These are phyloP conservation scores for Castanea sativa DNA, from an alignment of 306 rosid species.

Conservation along the genomic window DNA sequence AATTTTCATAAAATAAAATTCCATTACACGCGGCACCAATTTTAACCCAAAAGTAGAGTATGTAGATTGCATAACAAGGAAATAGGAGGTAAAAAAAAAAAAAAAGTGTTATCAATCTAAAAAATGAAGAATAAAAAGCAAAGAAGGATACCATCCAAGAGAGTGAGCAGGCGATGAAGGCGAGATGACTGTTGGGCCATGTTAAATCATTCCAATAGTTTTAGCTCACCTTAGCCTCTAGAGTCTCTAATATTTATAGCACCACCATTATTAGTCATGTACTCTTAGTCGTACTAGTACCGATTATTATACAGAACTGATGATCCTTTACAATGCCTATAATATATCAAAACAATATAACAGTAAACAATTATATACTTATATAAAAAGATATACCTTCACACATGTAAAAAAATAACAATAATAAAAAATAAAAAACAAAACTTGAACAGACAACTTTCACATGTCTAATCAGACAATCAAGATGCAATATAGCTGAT, in stretches of 20 bases:
- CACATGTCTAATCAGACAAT: no score
- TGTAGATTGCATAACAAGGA: neutral
- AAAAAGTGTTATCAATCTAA: neutral
- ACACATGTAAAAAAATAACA: no score
- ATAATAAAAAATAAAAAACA: no score
- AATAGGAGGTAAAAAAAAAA: neutral
- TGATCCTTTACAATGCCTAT: neutral
- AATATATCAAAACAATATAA: neutral
- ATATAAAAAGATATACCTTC: neutral
- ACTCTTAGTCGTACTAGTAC: neutral
- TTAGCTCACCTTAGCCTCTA: conserved; percentile 8
- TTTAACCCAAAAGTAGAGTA: neutral
- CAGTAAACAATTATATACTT: neutral
- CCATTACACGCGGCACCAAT: neutral
- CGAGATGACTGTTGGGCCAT: conserved; percentile 99
- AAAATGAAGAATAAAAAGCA: conserved; percentile 4
- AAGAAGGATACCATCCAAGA: conserved; percentile 88
- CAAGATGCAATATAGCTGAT: no score
- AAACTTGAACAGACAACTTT: no score
- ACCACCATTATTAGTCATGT: neutral
- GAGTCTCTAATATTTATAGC: neutral
- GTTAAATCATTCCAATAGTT: conserved; percentile 66
- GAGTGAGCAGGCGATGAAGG: conserved; percentile 96
- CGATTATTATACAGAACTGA: neutral
- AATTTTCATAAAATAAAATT: conserved; percentile 51